Conservation (phyloP, 768 basidiomycete species). For the Strobilomyces dryophilus region DNA sequence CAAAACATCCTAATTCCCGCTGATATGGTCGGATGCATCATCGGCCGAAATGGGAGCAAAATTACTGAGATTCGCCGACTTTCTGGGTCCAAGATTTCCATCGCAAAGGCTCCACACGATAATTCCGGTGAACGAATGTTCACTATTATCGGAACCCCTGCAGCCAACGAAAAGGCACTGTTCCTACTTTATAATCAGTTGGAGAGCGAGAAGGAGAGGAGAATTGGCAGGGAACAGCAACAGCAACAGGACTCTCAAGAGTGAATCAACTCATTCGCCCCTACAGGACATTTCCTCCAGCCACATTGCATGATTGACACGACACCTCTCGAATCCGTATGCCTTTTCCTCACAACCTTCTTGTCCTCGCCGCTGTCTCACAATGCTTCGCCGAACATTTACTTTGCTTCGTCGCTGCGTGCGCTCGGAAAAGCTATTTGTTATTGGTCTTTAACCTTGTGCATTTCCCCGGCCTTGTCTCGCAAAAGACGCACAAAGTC, state of each 20-base stretch:
- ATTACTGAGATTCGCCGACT: conserved; percentile 99
- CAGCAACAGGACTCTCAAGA: conserved; percentile 72
- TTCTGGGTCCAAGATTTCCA: conserved; percentile 96
- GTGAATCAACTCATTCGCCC: conserved; percentile 9
- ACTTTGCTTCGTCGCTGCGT: conserved; percentile 1
- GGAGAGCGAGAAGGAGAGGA: conserved; percentile 93
- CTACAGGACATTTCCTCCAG: neutral
- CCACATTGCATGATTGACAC: conserved; percentile 15
- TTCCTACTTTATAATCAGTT: conserved; percentile 97
- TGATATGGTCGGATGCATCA: conserved; percentile 98
- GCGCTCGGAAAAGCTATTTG: conserved; percentile 17
- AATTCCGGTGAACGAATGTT: conserved; percentile 99
- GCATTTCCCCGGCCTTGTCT: conserved; percentile 15
- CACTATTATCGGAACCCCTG: conserved; percentile 93
- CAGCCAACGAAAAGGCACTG: conserved; percentile 96
- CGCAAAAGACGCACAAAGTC: conserved; percentile 23
- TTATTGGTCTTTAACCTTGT: conserved; percentile 24
- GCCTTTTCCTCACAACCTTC: conserved; percentile 24
- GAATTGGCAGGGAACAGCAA: conserved; percentile 81
- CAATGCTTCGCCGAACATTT: conserved; percentile 4
- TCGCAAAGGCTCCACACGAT: conserved; percentile 98
- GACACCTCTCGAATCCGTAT: conserved; percentile 19
- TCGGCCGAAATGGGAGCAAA: conserved; percentile 95
- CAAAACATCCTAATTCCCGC: conserved; percentile 99
- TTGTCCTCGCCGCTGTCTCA: conserved; percentile 23